These are phyloP conservation scores for Microbotryum scabiosae DNA, from an alignment of 1,284 basidiomycete genomes.

Conservation along the genomic window DNA sequence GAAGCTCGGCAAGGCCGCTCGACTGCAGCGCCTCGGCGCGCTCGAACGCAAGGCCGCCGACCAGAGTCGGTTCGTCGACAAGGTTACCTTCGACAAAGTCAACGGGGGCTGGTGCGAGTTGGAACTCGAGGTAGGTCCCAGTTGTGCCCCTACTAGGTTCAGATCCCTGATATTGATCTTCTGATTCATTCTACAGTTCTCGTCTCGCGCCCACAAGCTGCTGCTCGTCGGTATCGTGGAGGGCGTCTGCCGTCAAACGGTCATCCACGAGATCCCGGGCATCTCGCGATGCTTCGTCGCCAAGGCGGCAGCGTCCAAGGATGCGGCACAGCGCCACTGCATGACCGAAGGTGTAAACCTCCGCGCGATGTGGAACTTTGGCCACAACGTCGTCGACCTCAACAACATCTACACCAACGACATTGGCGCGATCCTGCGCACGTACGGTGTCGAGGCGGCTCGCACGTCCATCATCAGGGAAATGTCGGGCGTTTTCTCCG, in stretches of 20 bases:
- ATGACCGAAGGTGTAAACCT: slow-evolving; percentile 78
- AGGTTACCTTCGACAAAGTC: slow-evolving; percentile 61
- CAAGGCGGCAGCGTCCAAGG: slow-evolving; percentile 45
- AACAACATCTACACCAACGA: slow-evolving; percentile 88
- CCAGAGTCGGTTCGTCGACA: slow-evolving; percentile 47
- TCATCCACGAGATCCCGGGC: slow-evolving; percentile 78
- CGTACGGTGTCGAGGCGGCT: slow-evolving; percentile 56
- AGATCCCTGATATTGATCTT: slow-evolving; percentile 50
- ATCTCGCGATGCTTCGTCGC: slow-evolving; percentile 74
- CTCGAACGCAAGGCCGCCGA: slow-evolving; percentile 47
- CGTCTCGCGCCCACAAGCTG: slow-evolving; percentile 65
- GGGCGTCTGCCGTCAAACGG: slow-evolving; percentile 66
- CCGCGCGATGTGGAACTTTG: slow-evolving; percentile 80
- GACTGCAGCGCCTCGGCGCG: slow-evolving; percentile 37
- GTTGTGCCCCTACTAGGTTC: slow-evolving; percentile 1
- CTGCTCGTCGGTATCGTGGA: slow-evolving; percentile 86
- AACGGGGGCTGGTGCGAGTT: slow-evolving; percentile 60
- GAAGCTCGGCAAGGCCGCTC: slow-evolving; percentile 42
- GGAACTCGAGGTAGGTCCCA: slow-evolving; percentile 61
- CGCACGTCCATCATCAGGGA: slow-evolving; percentile 51
- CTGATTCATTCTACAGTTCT: slow-evolving; percentile 43
- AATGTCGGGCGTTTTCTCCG: slow-evolving; percentile 86
- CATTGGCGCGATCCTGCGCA: slow-evolving; percentile 80
- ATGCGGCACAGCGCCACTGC: slow-evolving; percentile 41
- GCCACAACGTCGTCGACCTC: slow-evolving; percentile 68